phyloP scores from a whole-genome alignment of 495 filamentous ascomycete species.

The Massariosphaeria phaeospora region DNA sequence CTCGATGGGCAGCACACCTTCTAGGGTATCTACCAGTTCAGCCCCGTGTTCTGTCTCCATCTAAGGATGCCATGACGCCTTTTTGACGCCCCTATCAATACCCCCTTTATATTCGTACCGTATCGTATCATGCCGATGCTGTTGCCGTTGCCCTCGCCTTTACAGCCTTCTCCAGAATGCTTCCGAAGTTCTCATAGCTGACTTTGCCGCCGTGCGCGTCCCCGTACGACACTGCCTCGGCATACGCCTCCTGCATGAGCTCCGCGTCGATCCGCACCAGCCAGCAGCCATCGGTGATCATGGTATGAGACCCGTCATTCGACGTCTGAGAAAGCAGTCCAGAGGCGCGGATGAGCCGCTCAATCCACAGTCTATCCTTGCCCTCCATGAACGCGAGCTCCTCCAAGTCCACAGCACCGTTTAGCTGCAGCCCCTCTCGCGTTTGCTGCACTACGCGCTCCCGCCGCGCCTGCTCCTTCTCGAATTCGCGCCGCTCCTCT shows the following conservation, averaged over 20 bases:
- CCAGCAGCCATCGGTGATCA: constrained; percentile 38
- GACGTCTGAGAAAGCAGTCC: constrained; percentile 29
- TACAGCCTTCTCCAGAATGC: constrained; percentile 25
- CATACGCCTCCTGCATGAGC: constrained; percentile 35
- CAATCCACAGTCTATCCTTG: constrained; percentile 34
- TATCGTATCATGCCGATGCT: no score
- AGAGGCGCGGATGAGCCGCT: constrained; percentile 33
- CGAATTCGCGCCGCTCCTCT: constrained; percentile 32
- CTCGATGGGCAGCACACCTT: no score
- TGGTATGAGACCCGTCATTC: constrained; percentile 19
- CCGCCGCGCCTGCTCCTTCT: constrained; percentile 34
- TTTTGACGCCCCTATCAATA: no score
- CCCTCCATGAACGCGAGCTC: constrained; percentile 30
- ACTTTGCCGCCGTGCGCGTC: constrained; percentile 26
- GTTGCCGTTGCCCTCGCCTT: constrained; percentile 12
- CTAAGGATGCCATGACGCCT: no score
- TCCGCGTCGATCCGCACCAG: constrained; percentile 32
- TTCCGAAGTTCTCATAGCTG: constrained; percentile 23
- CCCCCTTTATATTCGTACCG: no score
- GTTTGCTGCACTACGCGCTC: constrained; percentile 39
- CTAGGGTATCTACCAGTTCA: no score
- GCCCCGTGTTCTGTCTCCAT: no score
- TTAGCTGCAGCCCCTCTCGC: constrained; percentile 32
- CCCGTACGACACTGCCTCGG: constrained; percentile 16
- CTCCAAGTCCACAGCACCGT: constrained; percentile 34